phyloP scores from a whole-genome alignment of 345 rosid genomes.

The Arabidopsis arenosa region DNA sequence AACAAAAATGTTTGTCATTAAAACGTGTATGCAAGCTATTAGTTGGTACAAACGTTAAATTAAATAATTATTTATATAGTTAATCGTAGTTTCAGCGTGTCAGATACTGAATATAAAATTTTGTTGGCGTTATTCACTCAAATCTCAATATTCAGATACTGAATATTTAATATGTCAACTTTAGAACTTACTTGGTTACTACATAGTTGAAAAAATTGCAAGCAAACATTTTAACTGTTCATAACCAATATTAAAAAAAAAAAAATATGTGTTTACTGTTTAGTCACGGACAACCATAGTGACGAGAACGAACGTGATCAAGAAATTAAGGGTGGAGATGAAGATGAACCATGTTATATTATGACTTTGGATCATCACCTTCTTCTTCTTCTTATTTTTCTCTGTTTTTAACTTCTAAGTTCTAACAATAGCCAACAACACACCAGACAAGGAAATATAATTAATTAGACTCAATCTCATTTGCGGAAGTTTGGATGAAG shows the following conservation, averaged over 20 bases:
- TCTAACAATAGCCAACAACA: not conserved
- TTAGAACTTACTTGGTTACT: not conserved
- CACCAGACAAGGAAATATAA: not conserved
- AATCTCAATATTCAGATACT: not conserved
- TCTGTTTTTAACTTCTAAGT: too few relatives aligned
- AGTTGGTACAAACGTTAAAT: not conserved
- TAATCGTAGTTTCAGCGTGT: not conserved
- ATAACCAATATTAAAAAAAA: not conserved
- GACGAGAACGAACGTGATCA: not conserved
- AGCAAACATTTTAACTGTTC: too few relatives aligned
- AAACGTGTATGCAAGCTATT: conserved; percentile 3
- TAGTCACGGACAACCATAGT: not conserved
- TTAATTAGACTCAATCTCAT: not conserved
- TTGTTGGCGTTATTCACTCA: not conserved
- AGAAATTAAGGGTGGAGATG: not conserved
- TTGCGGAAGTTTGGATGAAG: not conserved
- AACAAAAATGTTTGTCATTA: not conserved
- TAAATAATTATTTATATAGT: not conserved
- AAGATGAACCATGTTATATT: not conserved
- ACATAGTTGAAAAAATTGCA: not conserved
- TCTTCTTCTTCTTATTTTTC: not conserved
- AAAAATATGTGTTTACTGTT: not conserved
- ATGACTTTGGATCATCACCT: not conserved
- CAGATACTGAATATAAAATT: not conserved
- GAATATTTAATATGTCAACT: not conserved